phyloP scores from a whole-genome alignment of 768 basidiomycete species.

The Termitomyces sp. region DNA sequence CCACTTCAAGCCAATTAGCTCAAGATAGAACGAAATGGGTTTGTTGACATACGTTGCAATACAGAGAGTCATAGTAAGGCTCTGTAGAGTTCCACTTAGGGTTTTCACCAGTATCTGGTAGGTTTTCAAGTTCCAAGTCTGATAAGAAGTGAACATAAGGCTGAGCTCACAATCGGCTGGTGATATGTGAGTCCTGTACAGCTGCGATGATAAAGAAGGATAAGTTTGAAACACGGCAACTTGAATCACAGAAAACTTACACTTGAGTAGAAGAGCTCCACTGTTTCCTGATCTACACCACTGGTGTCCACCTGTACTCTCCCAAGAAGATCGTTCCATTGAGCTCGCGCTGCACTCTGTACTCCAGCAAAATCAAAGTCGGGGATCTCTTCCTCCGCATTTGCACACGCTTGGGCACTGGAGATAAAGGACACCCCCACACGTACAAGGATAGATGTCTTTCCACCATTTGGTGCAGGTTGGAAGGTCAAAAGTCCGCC shows the following conservation, averaged over 20 bases:
- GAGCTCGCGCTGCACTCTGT: slow-evolving; percentile 32
- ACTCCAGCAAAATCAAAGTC: slow-evolving; percentile 51
- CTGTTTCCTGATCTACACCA: slow-evolving; percentile 42
- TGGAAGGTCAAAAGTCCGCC: slow-evolving; percentile 51
- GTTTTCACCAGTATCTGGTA: slow-evolving; percentile 57
- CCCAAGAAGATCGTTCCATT: slow-evolving; percentile 56
- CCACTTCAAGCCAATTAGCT: slow-evolving; percentile 34
- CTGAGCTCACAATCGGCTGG: slow-evolving; percentile 56
- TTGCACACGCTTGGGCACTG: slow-evolving; percentile 51
- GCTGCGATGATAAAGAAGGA: slow-evolving; percentile 19
- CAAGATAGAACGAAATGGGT: not conserved
- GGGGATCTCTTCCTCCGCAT: slow-evolving; percentile 57
- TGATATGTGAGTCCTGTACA: slow-evolving; percentile 58
- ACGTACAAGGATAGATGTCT: slow-evolving; percentile 49
- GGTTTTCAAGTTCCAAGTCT: not conserved
- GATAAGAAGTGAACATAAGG: not conserved
- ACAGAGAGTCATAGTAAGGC: slow-evolving; percentile 64
- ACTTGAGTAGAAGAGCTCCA: slow-evolving; percentile 57
- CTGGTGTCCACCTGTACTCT: slow-evolving; percentile 48
- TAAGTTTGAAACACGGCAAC: not conserved
- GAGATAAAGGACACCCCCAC: slow-evolving; percentile 66
- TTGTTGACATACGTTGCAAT: slow-evolving; percentile 51
- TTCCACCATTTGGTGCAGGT: slow-evolving; percentile 28
- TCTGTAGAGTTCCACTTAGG: slow-evolving; percentile 59
- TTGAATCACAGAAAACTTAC: slow-evolving; percentile 21